Evolutionary conservation across 768 basidiomycete genomes (phyloP).

Genomic region (Panellus pusillus): DNA sequence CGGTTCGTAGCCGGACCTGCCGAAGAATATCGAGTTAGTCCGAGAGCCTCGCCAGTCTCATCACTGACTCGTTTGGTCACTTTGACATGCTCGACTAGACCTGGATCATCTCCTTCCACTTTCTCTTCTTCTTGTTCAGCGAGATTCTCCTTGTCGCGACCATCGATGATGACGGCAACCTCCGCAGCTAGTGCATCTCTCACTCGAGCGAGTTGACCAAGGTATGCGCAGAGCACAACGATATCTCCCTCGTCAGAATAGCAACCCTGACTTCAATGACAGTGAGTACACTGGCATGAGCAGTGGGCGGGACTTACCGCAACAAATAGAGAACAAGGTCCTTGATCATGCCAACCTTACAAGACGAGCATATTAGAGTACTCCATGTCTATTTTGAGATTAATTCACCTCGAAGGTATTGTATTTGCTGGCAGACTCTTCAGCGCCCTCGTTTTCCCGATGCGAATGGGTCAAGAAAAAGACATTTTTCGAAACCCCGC

Average conservation of each 20-base stretch:
- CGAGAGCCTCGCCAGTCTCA: background rate
- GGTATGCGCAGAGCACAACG: slow-evolving; percentile 48
- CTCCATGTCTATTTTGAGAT: background rate
- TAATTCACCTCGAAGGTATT: slow-evolving; percentile 63
- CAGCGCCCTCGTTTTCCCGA: slow-evolving; percentile 55
- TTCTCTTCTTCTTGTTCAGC: slow-evolving; percentile 52
- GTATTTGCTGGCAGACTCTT: slow-evolving; percentile 66
- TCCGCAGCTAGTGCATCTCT: slow-evolving; percentile 39
- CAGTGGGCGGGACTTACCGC: slow-evolving; percentile 24
- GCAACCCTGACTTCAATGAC: slow-evolving; percentile 36
- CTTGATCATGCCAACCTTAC: slow-evolving; percentile 43
- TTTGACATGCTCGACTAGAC: slow-evolving; percentile 44
- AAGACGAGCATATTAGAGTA: background rate
- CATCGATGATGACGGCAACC: slow-evolving; percentile 67
- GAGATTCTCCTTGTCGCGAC: slow-evolving; percentile 63
- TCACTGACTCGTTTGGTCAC: slow-evolving; percentile 53
- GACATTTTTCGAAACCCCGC: slow-evolving; percentile 62
- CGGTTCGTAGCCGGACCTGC: slow-evolving; percentile 68
- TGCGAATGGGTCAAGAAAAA: slow-evolving; percentile 69
- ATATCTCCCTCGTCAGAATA: slow-evolving; percentile 49
- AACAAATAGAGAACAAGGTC: slow-evolving; percentile 46
- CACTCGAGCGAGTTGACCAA: slow-evolving; percentile 44
- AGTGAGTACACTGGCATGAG: background rate
- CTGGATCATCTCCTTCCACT: slow-evolving; percentile 22
- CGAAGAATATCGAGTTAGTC: background rate